A percentile compares a stretch with the other conserved stretches of the same genome.
Conservation (phyloP, 495 filamentous ascomycete genomes). For the Podospora appendiculata region DNA sequence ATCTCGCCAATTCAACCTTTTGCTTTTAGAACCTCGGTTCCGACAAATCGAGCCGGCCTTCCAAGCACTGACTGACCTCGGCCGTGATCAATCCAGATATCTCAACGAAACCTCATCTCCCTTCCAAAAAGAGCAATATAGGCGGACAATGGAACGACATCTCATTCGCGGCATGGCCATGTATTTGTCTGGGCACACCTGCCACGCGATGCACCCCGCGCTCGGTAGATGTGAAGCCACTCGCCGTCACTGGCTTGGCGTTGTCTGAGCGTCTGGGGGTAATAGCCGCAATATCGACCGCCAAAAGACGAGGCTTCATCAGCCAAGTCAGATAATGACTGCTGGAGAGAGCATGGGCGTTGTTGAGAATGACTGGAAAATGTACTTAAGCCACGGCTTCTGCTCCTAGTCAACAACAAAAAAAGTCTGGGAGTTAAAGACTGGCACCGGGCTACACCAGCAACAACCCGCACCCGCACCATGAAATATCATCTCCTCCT, state of each 20-base stretch:
- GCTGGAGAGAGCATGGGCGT: background rate
- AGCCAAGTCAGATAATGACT: background rate
- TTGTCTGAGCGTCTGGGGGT: slow-evolving; percentile 1
- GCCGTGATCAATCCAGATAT: too few species aligned
- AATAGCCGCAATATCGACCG: slow-evolving; percentile 7
- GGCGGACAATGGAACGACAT: background rate
- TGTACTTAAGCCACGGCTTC: background rate
- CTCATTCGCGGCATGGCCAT: background rate
- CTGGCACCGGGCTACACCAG: background rate
- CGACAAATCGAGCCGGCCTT: background rate
- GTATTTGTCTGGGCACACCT: background rate
- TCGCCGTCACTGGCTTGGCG: slow-evolving; percentile 2
- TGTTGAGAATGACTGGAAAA: background rate
- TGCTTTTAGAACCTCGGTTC: background rate
- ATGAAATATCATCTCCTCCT: slow-evolving; percentile 22
- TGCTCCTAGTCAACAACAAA: background rate
- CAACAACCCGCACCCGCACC: background rate
- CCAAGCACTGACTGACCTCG: too few species aligned
- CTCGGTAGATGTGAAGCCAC: slow-evolving; percentile 10
- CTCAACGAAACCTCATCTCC: background rate
- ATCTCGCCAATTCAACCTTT: background rate
- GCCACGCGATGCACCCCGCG: slow-evolving; percentile 7
- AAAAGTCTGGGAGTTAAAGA: background rate
- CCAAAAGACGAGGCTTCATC: background rate
- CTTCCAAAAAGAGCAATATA: background rate